Conservation (phyloP, 345 rosid genomes). For the Citrus unshiu region DNA sequence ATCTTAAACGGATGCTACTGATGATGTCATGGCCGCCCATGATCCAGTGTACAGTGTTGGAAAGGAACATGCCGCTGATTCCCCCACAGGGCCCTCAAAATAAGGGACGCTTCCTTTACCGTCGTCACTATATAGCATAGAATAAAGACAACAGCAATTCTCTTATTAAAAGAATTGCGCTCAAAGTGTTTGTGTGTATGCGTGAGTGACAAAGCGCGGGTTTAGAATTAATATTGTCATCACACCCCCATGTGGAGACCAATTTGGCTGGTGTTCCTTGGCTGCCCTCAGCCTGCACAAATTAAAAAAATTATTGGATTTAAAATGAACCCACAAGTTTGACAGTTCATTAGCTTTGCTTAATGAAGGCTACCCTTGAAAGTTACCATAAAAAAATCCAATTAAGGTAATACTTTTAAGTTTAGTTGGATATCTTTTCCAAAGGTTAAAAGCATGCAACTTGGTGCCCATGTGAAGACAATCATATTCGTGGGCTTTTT, state of each 20-base stretch:
- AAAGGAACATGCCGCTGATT: slow-evolving; percentile 28
- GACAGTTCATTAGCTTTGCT: slow-evolving; percentile 1
- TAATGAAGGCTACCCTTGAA: background rate
- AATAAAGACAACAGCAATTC: slow-evolving; percentile 7
- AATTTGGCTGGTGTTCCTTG: slow-evolving; percentile 33
- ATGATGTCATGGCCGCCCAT: background rate
- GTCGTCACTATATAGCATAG: background rate
- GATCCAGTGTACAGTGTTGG: slow-evolving; percentile 9
- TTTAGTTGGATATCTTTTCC: slow-evolving; percentile 9
- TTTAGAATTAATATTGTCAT: slow-evolving; percentile 17
- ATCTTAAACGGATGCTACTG: too few species aligned
- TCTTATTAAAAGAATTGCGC: background rate
- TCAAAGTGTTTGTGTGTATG: background rate
- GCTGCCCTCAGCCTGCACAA: slow-evolving; percentile 21
- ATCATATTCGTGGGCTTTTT: slow-evolving; percentile 17
- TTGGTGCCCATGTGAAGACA: slow-evolving; percentile 53
- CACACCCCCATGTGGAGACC: slow-evolving; percentile 44
- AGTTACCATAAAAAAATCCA: background rate
- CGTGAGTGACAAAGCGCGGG: background rate
- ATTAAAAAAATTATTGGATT: background rate
- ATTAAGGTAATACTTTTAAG: slow-evolving; percentile 11
- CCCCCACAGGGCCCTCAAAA: slow-evolving; percentile 37
- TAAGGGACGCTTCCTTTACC: slow-evolving; percentile 10
- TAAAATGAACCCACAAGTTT: slow-evolving; percentile 2
- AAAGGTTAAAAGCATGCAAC: slow-evolving; percentile 12